Conservation (phyloP, 805 yeast genomes). For the Kodamaea sagamina region DNA sequence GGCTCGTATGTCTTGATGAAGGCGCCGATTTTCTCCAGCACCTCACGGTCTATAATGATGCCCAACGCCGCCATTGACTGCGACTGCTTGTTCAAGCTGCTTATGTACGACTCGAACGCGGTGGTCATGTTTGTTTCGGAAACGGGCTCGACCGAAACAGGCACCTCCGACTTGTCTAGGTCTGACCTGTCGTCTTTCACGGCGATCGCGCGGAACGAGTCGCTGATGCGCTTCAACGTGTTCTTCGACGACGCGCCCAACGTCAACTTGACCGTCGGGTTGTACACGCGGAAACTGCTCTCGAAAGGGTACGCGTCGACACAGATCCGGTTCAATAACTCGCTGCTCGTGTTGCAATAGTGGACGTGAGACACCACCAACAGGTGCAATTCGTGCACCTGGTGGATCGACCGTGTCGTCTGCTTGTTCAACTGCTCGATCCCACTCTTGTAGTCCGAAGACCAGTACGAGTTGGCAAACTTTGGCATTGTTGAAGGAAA, state of each 20-base stretch:
- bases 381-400: conserved; percentile 42
- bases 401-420: conserved; percentile 34
- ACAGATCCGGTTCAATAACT: conserved; percentile 30
- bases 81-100: conserved; percentile 27
- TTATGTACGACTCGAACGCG: conserved; percentile 20
- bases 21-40: conserved; percentile 34
- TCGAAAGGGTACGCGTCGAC: conserved; percentile 25
- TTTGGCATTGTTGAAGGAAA: conserved; percentile 9
- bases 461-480: conserved; percentile 44
- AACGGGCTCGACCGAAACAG: background rate
- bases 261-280: conserved; percentile 5
- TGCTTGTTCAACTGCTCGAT: conserved; percentile 34
- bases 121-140: conserved; percentile 8
- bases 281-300: conserved; percentile 23
- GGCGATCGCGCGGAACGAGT: conserved; percentile 14
- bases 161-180: background rate
- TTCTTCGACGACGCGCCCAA: conserved; percentile 8
- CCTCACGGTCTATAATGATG: conserved; percentile 34
- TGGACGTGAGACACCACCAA: conserved; percentile 40
- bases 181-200: background rate
- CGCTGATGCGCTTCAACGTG: conserved; percentile 13
- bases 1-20: conserved; percentile 42
- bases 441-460: conserved; percentile 42
- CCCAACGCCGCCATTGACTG: conserved; percentile 28
- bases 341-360: conserved; percentile 38